Base-by-base conservation (phyloP, 495 filamentous ascomycete species). In the Talaromyces wortmannii region DNA sequence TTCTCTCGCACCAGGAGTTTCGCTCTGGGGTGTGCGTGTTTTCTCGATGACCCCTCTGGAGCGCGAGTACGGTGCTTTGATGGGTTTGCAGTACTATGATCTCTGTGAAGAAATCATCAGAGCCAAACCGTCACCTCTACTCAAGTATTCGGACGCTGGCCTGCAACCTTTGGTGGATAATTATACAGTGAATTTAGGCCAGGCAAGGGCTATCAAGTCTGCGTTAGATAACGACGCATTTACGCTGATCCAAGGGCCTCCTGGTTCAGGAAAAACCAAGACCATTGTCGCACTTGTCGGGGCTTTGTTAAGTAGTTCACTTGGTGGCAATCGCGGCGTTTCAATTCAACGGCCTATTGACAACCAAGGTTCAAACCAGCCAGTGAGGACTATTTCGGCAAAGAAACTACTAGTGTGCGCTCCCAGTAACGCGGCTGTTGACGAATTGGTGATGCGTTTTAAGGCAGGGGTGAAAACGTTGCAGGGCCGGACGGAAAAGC, bases 211-310 rank as follows among this genome's bases (percentile, higher is more conserved):
- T 31, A 86, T 98, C 58, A 80, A 90, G 55, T 94, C 92, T 52
- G 95, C 91, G 5, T 80, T 91, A 32, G 91, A 92, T 59, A 97
- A 96, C 60, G 92, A 96, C 69, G 94, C 87, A 0, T 98, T 98
- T 65, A 96, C 92, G 7, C 77, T 98, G 49, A 89, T 98, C 55
- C 94, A 98, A 70, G 94, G 94, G 43, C 95, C 94, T 49, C 94
- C 94, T 2, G 94, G 94, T 63, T 94, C 92, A 4, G 94, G 94
- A 63, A 98, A 98, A 71, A 98, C 94, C 0, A 98, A 97, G 67
- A 98, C 94, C 0, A 97, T 98, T 53, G 83, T 96, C 56, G 94
- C 92, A 47, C 95, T 97, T 73, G 90, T 96, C 12, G 94, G 94
- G 45, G 89, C 90, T 57, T 76, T 97, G 7, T 63, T 98, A 11